Evolutionary conservation across 305 asterid species (phyloP).

Genomic region (Fraxinus sp.): DNA sequence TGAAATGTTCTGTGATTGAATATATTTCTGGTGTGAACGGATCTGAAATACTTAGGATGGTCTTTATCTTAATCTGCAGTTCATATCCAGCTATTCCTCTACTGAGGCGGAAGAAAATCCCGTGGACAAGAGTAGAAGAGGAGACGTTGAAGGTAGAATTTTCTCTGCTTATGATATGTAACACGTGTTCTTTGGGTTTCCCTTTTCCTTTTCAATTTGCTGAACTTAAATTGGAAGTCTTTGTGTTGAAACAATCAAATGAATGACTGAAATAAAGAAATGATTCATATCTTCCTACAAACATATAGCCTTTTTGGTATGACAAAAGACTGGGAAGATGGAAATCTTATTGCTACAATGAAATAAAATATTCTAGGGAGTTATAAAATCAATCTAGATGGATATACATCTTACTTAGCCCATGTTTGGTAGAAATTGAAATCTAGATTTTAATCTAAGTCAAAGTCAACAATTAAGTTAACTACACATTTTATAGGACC

Average conservation of each 20-base stretch:
- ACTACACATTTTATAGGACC: too few species aligned
- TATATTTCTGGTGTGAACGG: background rate
- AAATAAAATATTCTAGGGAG: background rate
- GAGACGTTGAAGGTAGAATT: conserved; percentile 53
- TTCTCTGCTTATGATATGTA: conserved; percentile 8
- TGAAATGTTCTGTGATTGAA: background rate
- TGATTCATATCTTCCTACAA: background rate
- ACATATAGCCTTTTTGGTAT: background rate
- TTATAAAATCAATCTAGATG: background rate
- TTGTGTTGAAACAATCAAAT: background rate
- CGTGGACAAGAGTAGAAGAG: conserved; percentile 73
- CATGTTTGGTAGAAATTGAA: background rate
- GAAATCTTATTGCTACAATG: background rate
- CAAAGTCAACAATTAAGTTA: too few species aligned
- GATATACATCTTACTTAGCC: background rate
- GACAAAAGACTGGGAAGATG: background rate
- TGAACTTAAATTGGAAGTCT: background rate
- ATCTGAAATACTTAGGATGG: conserved; percentile 6
- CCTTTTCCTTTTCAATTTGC: conserved; percentile 14
- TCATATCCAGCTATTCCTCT: conserved; percentile 37
- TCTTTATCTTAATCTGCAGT: conserved; percentile 50
- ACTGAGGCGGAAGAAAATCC: conserved; percentile 44
- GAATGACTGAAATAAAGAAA: background rate
- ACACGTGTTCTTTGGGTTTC: background rate
- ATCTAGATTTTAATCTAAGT: too few species aligned